These are phyloP conservation scores for Hypoxylon fragiforme DNA, from an alignment of 495 filamentous ascomycete species.

Conservation along the genomic window DNA sequence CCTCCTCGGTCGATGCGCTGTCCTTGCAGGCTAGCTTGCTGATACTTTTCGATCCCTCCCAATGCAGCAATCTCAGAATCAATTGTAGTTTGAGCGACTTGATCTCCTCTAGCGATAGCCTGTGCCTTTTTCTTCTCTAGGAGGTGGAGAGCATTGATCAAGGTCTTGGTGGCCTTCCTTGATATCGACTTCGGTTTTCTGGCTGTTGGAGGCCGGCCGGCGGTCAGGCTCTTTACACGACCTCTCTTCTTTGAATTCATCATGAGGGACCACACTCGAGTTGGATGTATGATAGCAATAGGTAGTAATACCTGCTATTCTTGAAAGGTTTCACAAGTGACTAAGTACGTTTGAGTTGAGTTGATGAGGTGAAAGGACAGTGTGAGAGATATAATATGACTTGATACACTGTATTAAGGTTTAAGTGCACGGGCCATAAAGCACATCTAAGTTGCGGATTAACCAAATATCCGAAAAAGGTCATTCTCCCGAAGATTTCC, in stretches of 20 bases:
- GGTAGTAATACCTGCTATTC: too few species aligned
- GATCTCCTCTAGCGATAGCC: conserved; percentile 67
- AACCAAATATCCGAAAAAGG: not conserved
- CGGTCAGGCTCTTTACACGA: conserved; percentile 59
- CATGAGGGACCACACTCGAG: conserved; percentile 18
- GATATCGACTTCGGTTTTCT: conserved; percentile 64
- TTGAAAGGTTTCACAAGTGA: too few species aligned
- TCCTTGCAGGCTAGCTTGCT: conserved; percentile 84
- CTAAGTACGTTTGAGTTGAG: too few species aligned
- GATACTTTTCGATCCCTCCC: conserved; percentile 83
- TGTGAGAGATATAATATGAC: too few species aligned
- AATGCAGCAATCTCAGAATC: conserved; percentile 57
- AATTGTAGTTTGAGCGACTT: conserved; percentile 55
- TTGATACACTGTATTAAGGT: too few species aligned
- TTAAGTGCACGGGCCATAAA: not conserved
- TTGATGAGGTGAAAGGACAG: too few species aligned
- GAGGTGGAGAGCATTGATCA: conserved; percentile 84
- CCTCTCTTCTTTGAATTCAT: conserved; percentile 41
- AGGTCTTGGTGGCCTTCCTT: conserved; percentile 73
- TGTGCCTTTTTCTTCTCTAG: conserved; percentile 75
- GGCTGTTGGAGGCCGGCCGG: conserved; percentile 66
- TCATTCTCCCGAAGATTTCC: not conserved
- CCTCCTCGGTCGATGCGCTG: conserved; percentile 84
- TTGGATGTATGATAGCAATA: too few species aligned
- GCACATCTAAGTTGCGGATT: not conserved